Percentiles rank a stretch among this genome's conserved stretches.
Conservation (phyloP, 768 basidiomycete species). For the Porphyrellus cyaneotinctus region DNA sequence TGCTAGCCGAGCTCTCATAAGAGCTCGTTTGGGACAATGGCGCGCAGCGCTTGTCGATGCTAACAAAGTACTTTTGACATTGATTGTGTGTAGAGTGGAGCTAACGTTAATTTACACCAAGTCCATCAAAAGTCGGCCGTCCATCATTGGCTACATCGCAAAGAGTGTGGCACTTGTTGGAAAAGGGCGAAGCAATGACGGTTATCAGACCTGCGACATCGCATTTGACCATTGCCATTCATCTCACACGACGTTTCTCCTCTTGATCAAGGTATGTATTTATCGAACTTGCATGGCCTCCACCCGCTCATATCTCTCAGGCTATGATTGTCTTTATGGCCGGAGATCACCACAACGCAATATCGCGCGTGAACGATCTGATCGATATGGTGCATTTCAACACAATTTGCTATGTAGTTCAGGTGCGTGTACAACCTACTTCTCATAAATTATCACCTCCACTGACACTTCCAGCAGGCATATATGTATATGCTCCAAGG, state of each 20-base stretch:
- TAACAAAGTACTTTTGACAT: not conserved
- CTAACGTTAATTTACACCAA: not conserved
- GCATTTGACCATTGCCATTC: not conserved
- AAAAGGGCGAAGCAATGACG: not conserved
- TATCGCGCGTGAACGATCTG: not conserved
- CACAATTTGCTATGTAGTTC: not conserved
- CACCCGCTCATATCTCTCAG: not conserved
- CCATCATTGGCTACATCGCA: too few species aligned
- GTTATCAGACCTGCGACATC: not conserved
- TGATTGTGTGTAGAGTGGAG: not conserved
- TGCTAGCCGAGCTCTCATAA: not conserved
- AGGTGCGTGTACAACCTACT: not conserved
- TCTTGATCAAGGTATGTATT: not conserved
- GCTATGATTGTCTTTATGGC: not conserved
- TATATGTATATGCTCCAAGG: not conserved
- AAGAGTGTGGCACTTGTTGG: not conserved
- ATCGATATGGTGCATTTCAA: not conserved
- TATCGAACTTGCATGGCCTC: not conserved
- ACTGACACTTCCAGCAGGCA: not conserved
- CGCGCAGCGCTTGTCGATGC: not conserved
- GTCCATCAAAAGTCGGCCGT: not conserved
- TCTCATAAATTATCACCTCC: too few species aligned
- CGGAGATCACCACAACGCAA: not conserved
- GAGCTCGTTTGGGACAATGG: not conserved
- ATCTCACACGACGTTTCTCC: not conserved